Conservation (phyloP, 2,329 filamentous ascomycete species). For the Sordariomycetes sp. region DNA sequence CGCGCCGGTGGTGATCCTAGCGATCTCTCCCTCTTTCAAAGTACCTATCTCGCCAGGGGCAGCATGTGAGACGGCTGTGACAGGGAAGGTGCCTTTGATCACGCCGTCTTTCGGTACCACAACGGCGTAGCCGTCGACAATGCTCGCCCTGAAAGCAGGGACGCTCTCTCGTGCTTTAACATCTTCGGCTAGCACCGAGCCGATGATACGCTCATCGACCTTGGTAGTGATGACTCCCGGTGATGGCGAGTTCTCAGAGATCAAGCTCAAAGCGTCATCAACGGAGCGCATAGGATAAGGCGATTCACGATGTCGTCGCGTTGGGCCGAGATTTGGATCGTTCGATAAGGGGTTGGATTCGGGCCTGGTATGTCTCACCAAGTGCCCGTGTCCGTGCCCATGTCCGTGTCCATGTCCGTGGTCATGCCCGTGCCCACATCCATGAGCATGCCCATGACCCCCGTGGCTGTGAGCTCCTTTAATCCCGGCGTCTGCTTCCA, state of each 20-base stretch:
- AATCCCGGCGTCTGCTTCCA: conserved; percentile 76
- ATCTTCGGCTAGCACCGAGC: conserved; percentile 73
- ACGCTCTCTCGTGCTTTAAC: conserved; percentile 75
- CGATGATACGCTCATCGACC: conserved; percentile 59
- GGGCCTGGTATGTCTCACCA: conserved; percentile 64
- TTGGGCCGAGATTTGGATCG: conserved; percentile 50
- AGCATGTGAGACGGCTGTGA: conserved; percentile 80
- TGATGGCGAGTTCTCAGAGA: conserved; percentile 63
- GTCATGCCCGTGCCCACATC: conserved; percentile 44
- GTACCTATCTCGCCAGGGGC: conserved; percentile 57
- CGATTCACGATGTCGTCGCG: conserved; percentile 69
- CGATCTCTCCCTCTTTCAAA: conserved; percentile 66
- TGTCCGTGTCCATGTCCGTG: conserved; percentile 44
- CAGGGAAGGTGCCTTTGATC: conserved; percentile 74
- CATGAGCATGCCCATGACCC: conserved; percentile 36
- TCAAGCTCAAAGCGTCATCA: conserved; percentile 64
- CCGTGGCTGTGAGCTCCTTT: conserved; percentile 36
- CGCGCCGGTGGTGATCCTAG: conserved; percentile 89
- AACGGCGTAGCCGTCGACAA: conserved; percentile 92
- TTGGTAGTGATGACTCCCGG: conserved; percentile 46
- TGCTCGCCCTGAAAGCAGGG: conserved; percentile 89
- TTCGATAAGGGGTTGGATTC: conserved; percentile 49
- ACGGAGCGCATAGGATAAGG: conserved; percentile 91
- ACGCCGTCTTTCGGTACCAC: conserved; percentile 54
- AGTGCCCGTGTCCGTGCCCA: conserved; percentile 51